Evolutionary conservation across 495 filamentous ascomycete species (phyloP).

Genomic region (Lasiosphaeris hirsuta): DNA sequence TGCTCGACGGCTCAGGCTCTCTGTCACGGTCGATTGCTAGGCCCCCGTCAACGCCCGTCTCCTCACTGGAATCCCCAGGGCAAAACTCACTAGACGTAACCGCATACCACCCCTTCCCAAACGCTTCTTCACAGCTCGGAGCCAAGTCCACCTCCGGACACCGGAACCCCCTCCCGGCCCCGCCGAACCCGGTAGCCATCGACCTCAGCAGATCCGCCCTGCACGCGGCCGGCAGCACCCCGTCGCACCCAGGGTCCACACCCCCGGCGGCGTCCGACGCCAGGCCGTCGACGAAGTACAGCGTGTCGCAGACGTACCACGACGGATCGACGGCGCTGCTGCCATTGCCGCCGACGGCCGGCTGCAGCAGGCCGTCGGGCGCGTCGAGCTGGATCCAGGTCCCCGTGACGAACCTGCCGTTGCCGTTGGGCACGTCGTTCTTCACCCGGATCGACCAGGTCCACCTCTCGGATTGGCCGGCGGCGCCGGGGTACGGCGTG

Average conservation of each 20-base stretch:
- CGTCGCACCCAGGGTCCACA: neutral
- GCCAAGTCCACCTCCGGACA: neutral
- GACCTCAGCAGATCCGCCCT: neutral
- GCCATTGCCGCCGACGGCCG: neutral
- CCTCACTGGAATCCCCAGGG: too few species aligned
- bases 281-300: neutral
- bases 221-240: neutral
- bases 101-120: neutral
- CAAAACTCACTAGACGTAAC: neutral
- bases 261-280: neutral
- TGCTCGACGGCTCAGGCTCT: neutral
- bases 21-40: neutral
- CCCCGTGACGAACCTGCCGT: neutral
- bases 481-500: neutral
- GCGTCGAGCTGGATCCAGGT: slow-evolving; percentile 2
- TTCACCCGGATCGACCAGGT: neutral
- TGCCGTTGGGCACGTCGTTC: neutral
- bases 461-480: neutral
- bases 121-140: neutral
- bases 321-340: neutral
- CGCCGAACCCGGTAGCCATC: neutral
- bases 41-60: too few species aligned
- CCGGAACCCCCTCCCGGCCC: neutral
- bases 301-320: neutral
- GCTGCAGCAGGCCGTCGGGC: neutral